phyloP scores from a whole-genome alignment of 1,139 yeast species.

The Martiniozyma asiatica region DNA sequence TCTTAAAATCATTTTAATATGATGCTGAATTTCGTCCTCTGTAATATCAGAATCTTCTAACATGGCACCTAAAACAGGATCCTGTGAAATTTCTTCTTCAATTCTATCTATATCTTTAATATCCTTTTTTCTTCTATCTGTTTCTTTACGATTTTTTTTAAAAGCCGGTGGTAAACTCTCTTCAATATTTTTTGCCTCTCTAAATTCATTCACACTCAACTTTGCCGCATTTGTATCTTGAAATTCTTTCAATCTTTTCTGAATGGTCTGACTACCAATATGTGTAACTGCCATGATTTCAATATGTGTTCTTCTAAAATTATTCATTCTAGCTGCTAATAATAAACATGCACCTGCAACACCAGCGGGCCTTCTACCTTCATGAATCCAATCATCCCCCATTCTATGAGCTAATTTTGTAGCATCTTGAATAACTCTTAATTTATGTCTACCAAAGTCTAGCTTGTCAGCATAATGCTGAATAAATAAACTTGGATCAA shows the following conservation, averaged over 20 bases:
- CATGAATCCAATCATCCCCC: constrained; percentile 92
- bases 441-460: constrained; percentile 59
- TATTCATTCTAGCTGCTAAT: constrained; percentile 93
- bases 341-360: constrained; percentile 93
- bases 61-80: constrained; percentile 29
- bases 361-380: constrained; percentile 97
- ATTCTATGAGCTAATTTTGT: constrained; percentile 76
- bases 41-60: constrained; percentile 32
- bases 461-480: constrained; percentile 87
- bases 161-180: constrained; percentile 77
- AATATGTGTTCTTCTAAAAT: constrained; percentile 79
- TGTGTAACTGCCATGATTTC: constrained; percentile 94
- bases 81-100: constrained; percentile 25
- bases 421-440: constrained; percentile 79
- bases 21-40: constrained; percentile 32
- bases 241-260: constrained; percentile 81
- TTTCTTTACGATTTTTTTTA: constrained; percentile 35
- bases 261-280: constrained; percentile 89
- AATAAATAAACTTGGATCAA: constrained; percentile 88
- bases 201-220: constrained; percentile 61
- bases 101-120: constrained; percentile 23
- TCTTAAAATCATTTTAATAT: constrained; percentile 30
- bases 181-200: constrained; percentile 31
- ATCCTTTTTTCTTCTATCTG: constrained; percentile 24
- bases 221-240: constrained; percentile 63